phyloP scores from a whole-genome alignment of 352 stramenopile species.

The Phytophthora pseudosyringae region DNA sequence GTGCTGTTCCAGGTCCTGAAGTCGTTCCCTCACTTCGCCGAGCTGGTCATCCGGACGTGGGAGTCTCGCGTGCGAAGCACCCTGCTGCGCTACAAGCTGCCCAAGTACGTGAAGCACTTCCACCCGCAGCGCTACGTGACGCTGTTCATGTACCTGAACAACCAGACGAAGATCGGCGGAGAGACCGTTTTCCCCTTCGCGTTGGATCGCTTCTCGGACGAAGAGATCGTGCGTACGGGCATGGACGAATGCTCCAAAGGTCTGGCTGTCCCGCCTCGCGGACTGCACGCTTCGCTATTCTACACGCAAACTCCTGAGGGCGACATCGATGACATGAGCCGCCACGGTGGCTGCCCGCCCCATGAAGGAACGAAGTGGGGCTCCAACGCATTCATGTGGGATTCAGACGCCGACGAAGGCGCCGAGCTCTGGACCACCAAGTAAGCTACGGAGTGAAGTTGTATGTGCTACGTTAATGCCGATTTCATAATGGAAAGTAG shows the following conservation, averaged over 20 bases:
- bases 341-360: slow-evolving; percentile 80
- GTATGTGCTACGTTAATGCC: slow-evolving; percentile 9
- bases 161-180: slow-evolving; percentile 93
- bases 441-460: slow-evolving; percentile 34
- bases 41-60: slow-evolving; percentile 72
- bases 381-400: slow-evolving; percentile 87
- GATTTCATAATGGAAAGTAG: slow-evolving; percentile 29
- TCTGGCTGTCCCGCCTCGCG: slow-evolving; percentile 68
- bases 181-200: slow-evolving; percentile 96
- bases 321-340: slow-evolving; percentile 76
- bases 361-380: slow-evolving; percentile 85
- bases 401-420: slow-evolving; percentile 82
- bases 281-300: slow-evolving; percentile 81
- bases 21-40: slow-evolving; percentile 59
- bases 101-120: slow-evolving; percentile 77
- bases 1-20: slow-evolving; percentile 70
- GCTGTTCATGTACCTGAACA: slow-evolving; percentile 97
- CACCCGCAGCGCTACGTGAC: slow-evolving; percentile 95
- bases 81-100: slow-evolving; percentile 58
- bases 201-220: slow-evolving; percentile 70
- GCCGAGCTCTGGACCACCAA: slow-evolving; percentile 82
- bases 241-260: slow-evolving; percentile 84
- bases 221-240: slow-evolving; percentile 68
- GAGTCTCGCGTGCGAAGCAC: slow-evolving; percentile 47
- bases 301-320: slow-evolving; percentile 83